phyloP scores from a whole-genome alignment of 192 early-diverging fungal genomes.

The Pilaira anomala region DNA sequence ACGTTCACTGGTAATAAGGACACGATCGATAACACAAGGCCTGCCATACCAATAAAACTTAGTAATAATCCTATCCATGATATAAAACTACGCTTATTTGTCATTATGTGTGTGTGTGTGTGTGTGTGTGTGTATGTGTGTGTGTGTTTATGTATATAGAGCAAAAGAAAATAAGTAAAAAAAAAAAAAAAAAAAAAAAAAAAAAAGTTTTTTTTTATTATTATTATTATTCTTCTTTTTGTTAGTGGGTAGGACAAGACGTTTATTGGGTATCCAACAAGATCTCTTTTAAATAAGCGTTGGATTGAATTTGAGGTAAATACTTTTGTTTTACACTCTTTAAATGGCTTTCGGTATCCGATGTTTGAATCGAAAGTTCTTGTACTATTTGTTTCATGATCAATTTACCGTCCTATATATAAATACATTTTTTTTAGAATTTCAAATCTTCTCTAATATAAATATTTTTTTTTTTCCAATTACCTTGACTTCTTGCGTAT shows the following conservation, averaged over 20 bases:
- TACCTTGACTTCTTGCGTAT: not conserved
- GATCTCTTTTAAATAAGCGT: conserved; percentile 49
- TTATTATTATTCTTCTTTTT: not conserved
- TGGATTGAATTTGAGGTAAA: conserved; percentile 50
- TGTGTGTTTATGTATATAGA: not conserved
- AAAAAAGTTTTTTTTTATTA: not conserved
- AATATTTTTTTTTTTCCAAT: conserved; percentile 4
- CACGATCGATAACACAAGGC: conserved; percentile 5
- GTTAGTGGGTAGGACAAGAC: not conserved
- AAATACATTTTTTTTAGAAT: conserved; percentile 20
- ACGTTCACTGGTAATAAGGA: conserved; percentile 12
- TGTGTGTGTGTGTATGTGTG: not conserved
- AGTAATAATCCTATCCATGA: conserved; percentile 6
- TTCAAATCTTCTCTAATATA: not conserved
- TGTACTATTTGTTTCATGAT: conserved; percentile 24
- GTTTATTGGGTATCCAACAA: not conserved
- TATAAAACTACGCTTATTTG: not conserved
- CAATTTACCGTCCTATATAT: conserved; percentile 35
- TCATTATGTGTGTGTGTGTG: not conserved
- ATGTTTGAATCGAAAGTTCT: conserved; percentile 35
- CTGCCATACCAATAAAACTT: conserved; percentile 13
- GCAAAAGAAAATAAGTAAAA: not conserved
- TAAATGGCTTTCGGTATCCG: conserved; percentile 32
- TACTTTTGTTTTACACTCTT: conserved; percentile 58
- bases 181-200: conserved; percentile 4